Evolutionary conservation across 2,329 filamentous ascomycete genomes (phyloP).

Genomic region (Aspergillus niger): DNA sequence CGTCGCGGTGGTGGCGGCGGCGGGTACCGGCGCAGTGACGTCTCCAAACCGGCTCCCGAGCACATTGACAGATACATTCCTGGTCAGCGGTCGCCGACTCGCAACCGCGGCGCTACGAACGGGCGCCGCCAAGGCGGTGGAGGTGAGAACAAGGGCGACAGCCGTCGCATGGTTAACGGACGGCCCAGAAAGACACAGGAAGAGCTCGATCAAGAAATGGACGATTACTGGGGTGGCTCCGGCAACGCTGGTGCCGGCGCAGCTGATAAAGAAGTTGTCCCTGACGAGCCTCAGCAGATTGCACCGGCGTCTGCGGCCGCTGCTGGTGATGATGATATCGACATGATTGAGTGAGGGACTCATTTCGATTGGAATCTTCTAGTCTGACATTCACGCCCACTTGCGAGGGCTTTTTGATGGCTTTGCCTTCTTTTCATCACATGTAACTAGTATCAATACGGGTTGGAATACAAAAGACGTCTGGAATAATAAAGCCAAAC

Average conservation of each 20-base stretch:
- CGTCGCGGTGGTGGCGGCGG: constrained; percentile 37
- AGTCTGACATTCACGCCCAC: not conserved
- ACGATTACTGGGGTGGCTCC: constrained; percentile 77
- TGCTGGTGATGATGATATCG: constrained; percentile 59
- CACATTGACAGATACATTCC: constrained; percentile 81
- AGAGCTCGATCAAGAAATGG: constrained; percentile 95
- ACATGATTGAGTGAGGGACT: constrained; percentile 65
- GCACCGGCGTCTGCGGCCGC: constrained; percentile 37
- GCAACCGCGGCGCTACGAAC: constrained; percentile 46
- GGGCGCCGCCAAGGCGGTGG: constrained; percentile 45
- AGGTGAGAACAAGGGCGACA: constrained; percentile 26
- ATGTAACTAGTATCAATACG: not conserved
- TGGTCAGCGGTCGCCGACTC: constrained; percentile 50
- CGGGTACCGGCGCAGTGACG: constrained; percentile 55
- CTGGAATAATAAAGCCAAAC: too few relatives aligned
- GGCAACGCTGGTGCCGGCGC: constrained; percentile 41
- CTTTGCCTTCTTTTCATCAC: not conserved
- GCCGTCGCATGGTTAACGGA: constrained; percentile 50
- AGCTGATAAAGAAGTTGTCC: constrained; percentile 37
- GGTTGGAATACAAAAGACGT: not conserved
- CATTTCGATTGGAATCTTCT: not conserved
- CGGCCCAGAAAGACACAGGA: constrained; percentile 83
- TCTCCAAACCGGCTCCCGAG: constrained; percentile 60
- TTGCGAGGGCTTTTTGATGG: not conserved
- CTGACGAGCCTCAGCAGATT: constrained; percentile 26